Base-by-base conservation (phyloP, 306 rosid species). In the Castanea crenata region DNA sequence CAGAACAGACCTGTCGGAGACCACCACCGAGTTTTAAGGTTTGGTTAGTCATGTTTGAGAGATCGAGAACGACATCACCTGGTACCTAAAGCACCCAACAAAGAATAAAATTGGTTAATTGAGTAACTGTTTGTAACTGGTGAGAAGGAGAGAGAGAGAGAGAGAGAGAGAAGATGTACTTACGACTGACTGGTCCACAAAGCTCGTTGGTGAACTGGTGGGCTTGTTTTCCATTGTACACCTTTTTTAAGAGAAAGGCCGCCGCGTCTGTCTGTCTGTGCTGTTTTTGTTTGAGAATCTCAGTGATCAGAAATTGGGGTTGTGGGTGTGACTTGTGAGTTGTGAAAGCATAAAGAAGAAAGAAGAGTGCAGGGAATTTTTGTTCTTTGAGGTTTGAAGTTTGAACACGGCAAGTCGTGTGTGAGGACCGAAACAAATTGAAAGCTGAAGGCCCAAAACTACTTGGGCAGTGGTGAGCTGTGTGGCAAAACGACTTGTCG, bases 21-120 rank as follows among this genome's bases (percentile, higher is more conserved):
- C 99, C 99, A 0, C 97, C 89, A 51, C 97, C 99, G 51, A 95
- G 98, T 89, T 91, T 94, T 77, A 94, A 87, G 20, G 97, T 94
- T 67, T 90, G 93, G 82, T 94, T 88, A 55, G 87, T 64, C 97
- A 94, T 88, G 87, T 15, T 84, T 51, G 97, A 88, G 18, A 94
- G 89, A 74, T 94, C 95, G 51, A 94, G 92, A 75, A 94, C 92
- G 69, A 91, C 92, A 78, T 94, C 99, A 25, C 99, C 99, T 13
- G 97, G 97, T 61, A 83, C 89, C 99, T 94, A 70, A 18, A 69
- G 54, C 84, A 76, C 76, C 78, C 80, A 35, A 16, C 11, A 41
- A 13, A 13, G 5, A n/a, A 78, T 14, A 41, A 15, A 63, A 74
- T 46, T 21, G 8, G 18, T 71, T 12, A 78, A 58, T 21, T 0